These are phyloP conservation scores for Protoeuglena noctilucae DNA, from an alignment of 139 green algal species.

Conservation along the genomic window DNA sequence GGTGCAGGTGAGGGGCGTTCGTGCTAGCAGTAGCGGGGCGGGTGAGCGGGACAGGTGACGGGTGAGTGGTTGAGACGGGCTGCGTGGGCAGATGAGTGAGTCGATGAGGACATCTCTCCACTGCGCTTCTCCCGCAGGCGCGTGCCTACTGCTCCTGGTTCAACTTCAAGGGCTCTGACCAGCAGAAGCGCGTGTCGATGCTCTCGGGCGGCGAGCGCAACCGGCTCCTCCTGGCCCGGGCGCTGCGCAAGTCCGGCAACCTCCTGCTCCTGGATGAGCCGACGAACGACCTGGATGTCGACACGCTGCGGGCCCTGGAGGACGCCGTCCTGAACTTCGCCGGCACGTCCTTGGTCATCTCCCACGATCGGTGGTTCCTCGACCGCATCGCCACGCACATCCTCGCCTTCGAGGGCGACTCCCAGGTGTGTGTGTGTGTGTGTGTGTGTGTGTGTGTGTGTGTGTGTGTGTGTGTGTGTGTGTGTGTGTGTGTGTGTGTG, in stretches of 20 bases:
- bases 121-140: too few relatives aligned
- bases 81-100: too few relatives aligned
- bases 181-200: conserved; percentile 49
- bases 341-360: conserved; percentile 46
- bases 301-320: conserved; percentile 28
- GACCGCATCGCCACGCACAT: conserved; percentile 67
- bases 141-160: conserved; percentile 64
- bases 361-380: conserved; percentile 60
- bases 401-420: conserved; percentile 65
- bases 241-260: conserved; percentile 56
- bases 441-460: background rate
- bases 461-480: background rate
- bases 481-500: background rate
- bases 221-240: conserved; percentile 55
- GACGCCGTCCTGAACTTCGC: conserved; percentile 1
- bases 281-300: conserved; percentile 58
- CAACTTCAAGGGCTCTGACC: conserved; percentile 66
- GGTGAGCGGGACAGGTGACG: too few relatives aligned
- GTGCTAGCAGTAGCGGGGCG: background rate
- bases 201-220: conserved; percentile 65
- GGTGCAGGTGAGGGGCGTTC: background rate
- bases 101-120: too few relatives aligned
- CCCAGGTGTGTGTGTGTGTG: conserved; percentile 13
- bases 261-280: conserved; percentile 62
- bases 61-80: too few relatives aligned